These are phyloP conservation scores for Salvia sclarea DNA, from an alignment of 305 asterid genomes.

Conservation along the genomic window DNA sequence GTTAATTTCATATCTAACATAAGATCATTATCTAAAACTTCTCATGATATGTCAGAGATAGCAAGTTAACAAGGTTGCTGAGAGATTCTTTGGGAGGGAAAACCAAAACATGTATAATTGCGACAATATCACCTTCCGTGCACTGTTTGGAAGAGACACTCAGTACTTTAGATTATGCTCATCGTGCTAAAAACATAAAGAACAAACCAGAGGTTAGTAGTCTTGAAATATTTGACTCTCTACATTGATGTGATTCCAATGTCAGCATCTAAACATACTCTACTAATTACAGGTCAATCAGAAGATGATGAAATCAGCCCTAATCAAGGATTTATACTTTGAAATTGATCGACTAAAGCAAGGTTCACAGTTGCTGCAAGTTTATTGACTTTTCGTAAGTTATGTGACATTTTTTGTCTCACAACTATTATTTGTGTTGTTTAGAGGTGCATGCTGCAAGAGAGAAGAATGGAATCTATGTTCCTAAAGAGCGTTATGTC, in stretches of 20 bases:
- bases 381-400: conserved; percentile 2
- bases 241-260: conserved; percentile 21
- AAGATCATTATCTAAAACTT: conserved; percentile 11
- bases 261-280: not conserved
- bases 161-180: conserved; percentile 95
- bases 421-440: conserved; percentile 11
- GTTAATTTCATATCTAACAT: conserved; percentile 11
- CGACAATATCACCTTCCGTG: conserved; percentile 88
- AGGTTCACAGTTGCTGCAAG: conserved; percentile 48
- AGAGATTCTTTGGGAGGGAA: conserved; percentile 98
- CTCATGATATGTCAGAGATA: conserved; percentile 65
- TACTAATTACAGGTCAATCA: conserved; percentile 64
- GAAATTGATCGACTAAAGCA: conserved; percentile 97
- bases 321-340: conserved; percentile 84
- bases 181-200: conserved; percentile 97
- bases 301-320: conserved; percentile 97
- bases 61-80: conserved; percentile 86
- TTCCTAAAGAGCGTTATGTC: conserved; percentile 87
- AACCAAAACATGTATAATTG: conserved; percentile 96
- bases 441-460: conserved; percentile 95
- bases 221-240: conserved; percentile 10
- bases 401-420: not conserved
- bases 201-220: conserved; percentile 90
- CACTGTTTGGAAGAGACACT: conserved; percentile 93
- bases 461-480: conserved; percentile 90